A percentile compares a stretch with the other conserved stretches of the same genome.
Conservation (phyloP, 345 rosid genomes). For the Rhodomyrtus tomentosa region DNA sequence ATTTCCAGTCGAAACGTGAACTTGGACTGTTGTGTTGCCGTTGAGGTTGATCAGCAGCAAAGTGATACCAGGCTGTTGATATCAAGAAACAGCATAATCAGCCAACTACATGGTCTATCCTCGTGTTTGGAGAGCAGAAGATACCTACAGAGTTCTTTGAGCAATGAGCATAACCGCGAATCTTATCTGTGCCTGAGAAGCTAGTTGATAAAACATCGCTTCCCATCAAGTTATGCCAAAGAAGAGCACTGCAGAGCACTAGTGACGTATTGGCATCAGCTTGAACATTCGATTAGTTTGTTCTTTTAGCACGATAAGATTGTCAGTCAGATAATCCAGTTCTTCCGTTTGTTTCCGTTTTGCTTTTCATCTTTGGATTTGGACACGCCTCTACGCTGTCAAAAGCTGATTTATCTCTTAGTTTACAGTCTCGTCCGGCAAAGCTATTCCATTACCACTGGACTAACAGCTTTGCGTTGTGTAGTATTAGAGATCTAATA, state of each 20-base stretch:
- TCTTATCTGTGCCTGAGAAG: conserved; percentile 15
- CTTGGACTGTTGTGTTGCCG: conserved; percentile 10
- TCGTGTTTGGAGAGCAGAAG: neutral
- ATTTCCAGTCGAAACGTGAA: conserved; percentile 16
- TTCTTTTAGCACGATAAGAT: neutral
- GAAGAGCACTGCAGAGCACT: conserved; percentile 24
- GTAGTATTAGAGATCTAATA: neutral
- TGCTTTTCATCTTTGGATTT: neutral
- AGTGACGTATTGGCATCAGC: neutral
- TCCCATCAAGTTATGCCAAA: conserved; percentile 44
- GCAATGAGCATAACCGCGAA: conserved; percentile 31
- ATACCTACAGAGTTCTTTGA: conserved; percentile 11
- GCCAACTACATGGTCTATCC: neutral
- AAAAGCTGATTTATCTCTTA: neutral
- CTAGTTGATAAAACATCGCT: conserved; percentile 12
- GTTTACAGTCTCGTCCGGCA: neutral
- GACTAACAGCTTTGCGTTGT: neutral
- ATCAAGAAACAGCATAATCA: neutral
- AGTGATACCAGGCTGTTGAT: conserved; percentile 29
- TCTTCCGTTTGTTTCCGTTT: neutral
- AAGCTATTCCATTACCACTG: neutral
- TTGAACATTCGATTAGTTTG: neutral
- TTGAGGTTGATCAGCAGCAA: conserved; percentile 43
- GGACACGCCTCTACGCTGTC: neutral
- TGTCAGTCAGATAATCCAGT: neutral